Conservation (phyloP, 768 basidiomycete genomes). For the Omphalotus guepiniiformis region DNA sequence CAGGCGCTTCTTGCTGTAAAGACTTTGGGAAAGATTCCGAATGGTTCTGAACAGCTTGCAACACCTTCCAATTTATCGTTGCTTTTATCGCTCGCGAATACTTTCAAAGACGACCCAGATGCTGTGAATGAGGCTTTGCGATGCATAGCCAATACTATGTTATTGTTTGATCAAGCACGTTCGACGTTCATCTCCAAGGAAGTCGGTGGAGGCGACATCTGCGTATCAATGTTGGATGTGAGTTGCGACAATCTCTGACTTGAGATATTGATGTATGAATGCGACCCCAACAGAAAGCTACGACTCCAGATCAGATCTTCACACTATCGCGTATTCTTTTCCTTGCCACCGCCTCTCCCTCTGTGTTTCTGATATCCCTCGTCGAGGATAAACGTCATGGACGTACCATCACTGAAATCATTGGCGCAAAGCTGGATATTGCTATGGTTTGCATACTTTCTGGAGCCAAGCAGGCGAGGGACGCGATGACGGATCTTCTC, state of each 20-base stretch:
- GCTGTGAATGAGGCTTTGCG: slow-evolving; percentile 68
- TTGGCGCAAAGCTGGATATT: slow-evolving; percentile 56
- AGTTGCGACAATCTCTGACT: slow-evolving; percentile 12
- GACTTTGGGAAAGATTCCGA: slow-evolving; percentile 64
- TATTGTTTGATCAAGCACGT: slow-evolving; percentile 64
- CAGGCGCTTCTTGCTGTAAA: slow-evolving; percentile 71
- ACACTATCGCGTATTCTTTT: slow-evolving; percentile 76
- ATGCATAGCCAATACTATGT: slow-evolving; percentile 75
- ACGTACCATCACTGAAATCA: slow-evolving; percentile 57
- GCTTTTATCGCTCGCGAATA: slow-evolving; percentile 46
- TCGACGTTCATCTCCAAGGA: slow-evolving; percentile 49
- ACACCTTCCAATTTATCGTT: slow-evolving; percentile 50
- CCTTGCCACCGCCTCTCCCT: slow-evolving; percentile 55
- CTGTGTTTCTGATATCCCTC: slow-evolving; percentile 49
- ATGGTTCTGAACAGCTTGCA: slow-evolving; percentile 62
- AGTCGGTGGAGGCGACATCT: slow-evolving; percentile 60
- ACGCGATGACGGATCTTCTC: slow-evolving; percentile 78
- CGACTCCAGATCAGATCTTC: slow-evolving; percentile 60
- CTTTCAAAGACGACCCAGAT: slow-evolving; percentile 54
- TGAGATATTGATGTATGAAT: not conserved
- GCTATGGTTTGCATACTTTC: slow-evolving; percentile 45
- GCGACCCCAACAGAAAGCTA: slow-evolving; percentile 47
- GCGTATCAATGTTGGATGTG: slow-evolving; percentile 58
- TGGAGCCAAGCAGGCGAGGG: slow-evolving; percentile 52
- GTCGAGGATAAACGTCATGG: slow-evolving; percentile 62